Percentiles rank a stretch among this genome's conserved stretches.
These are phyloP conservation scores for Podosphaera aphanis DNA, from an alignment of 2,329 filamentous ascomycete genomes.

Conservation along the genomic window DNA sequence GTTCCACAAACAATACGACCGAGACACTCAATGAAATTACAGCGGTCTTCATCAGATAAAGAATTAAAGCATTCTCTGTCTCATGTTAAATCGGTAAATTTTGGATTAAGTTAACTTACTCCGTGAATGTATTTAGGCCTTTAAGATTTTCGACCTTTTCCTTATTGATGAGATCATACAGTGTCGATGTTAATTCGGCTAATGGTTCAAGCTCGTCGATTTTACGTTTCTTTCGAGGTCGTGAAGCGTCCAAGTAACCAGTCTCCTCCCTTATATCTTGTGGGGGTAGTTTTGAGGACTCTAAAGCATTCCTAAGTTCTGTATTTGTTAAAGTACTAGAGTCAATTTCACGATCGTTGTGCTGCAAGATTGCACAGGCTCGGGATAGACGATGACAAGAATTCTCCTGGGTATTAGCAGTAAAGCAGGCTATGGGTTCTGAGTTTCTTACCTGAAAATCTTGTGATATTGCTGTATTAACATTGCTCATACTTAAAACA, in stretches of 20 bases:
- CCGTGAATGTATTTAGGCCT: conserved; percentile 20
- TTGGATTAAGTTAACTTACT: conserved; percentile 20
- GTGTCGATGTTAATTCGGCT: conserved; percentile 15
- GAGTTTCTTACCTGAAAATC: conserved; percentile 11
- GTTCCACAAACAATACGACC: conserved; percentile 33
- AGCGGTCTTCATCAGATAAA: conserved; percentile 26
- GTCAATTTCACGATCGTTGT: too few species aligned
- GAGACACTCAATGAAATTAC: conserved; percentile 28
- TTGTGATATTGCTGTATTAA: conserved; percentile 3
- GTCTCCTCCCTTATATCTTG: not conserved
- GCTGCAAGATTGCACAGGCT: conserved; percentile 1
- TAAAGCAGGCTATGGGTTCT: not conserved
- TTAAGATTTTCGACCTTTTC: conserved; percentile 17
- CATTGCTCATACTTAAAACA: conserved; percentile 3
- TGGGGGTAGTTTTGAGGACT: conserved; percentile 4
- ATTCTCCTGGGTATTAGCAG: not conserved
- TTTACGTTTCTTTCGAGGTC: conserved; percentile 14
- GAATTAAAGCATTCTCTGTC: conserved; percentile 21
- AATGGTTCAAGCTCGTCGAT: conserved; percentile 11
- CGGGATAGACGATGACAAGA: not conserved
- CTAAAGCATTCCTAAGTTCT: conserved; percentile 10
- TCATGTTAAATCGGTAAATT: conserved; percentile 3
- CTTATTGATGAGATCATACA: conserved; percentile 17
- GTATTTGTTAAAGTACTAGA: not conserved
- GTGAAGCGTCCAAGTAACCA: conserved; percentile 2